These are phyloP conservation scores for Lachancea nothofagi DNA, from an alignment of 805 yeast genomes.

Conservation along the genomic window DNA sequence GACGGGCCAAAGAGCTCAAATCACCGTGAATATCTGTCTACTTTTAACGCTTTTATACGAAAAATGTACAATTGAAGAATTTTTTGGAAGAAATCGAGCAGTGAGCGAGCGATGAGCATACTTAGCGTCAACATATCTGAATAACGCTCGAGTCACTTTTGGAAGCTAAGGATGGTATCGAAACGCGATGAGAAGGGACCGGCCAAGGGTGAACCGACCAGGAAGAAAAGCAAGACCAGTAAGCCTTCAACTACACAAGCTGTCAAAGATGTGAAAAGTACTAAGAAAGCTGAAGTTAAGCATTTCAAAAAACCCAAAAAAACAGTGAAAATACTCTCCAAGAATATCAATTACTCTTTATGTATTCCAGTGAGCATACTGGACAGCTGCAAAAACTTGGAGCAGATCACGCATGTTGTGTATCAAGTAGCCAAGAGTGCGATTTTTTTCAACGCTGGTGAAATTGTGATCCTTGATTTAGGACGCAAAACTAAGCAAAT, in stretches of 20 bases:
- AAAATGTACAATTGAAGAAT: neutral
- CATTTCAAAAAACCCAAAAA: slow-evolving; percentile 9
- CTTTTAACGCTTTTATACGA: neutral
- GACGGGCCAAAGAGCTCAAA: too few species aligned
- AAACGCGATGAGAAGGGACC: neutral
- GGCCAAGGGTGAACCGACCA: neutral
- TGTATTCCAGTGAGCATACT: slow-evolving; percentile 72
- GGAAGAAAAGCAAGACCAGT: neutral
- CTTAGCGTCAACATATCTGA: too few species aligned
- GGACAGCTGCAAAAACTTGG: slow-evolving; percentile 55
- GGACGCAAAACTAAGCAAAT: slow-evolving; percentile 19
- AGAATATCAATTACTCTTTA: slow-evolving; percentile 42
- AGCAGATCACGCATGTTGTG: slow-evolving; percentile 66
- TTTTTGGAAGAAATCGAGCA: neutral
- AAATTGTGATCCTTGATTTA: slow-evolving; percentile 64
- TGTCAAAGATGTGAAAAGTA: neutral
- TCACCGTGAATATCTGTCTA: too few species aligned
- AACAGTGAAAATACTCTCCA: slow-evolving; percentile 12
- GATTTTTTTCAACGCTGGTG: slow-evolving; percentile 63
- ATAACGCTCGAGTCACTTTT: too few species aligned
- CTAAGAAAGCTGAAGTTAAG: slow-evolving; percentile 1
- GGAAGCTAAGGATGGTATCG: slow-evolving; percentile 1
- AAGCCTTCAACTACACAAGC: neutral
- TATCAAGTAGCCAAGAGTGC: slow-evolving; percentile 79
- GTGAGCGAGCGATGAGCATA: slow-evolving; percentile 1